Base-by-base conservation (phyloP, 1,284 basidiomycete genomes). In the Microbotryum lychnidis-dioicae region DNA sequence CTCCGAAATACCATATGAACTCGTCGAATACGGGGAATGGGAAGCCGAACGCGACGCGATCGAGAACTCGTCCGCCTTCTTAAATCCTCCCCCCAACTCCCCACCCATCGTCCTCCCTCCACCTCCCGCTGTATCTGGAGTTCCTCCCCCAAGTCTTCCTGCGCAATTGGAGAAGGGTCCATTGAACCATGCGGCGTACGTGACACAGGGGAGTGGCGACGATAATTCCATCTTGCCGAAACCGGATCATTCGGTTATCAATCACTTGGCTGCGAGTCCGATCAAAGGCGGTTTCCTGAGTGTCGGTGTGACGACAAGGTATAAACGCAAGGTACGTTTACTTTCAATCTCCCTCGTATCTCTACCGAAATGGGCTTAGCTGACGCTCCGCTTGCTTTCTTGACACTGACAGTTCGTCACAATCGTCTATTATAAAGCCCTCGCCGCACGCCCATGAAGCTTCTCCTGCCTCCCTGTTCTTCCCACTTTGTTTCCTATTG, bases 201-300 rank as follows among this genome's bases (percentile, higher is more conserved):
- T 62, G 44, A 69, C 61, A 42, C 66, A 66, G 68, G 67, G 76
- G 55, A 64, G 74, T 60, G 84, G 90, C 33, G 91, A 98, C 75
- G 94, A 98, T 74, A 89, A 86, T 69, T 88, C 87, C 50, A 91
- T 98, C 62, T 77, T 98, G 66, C 89, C 94, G 9, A 91, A 96
- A 21, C 92, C 92, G 23, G 90, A 87, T 58, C 94, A 97, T 77
- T 91, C 91, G 44, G 91, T 97, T 48, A 80, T 98, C 67, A 91
- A 97, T 69, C 96, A 98, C 76, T 77, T 98, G 62, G 91, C 91
- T 65, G 97, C 94, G 56, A 94, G 90, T 74, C 90, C 92, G 64
- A 98, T 98, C 72, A 83, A 87, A 75, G 91, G 93, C 74, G 92
- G 92, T 4, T 91, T 94, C 51, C 77, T 98, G 50, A 92, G 92